These are phyloP conservation scores for Ogataea pignaliae DNA, from an alignment of 805 yeast species.

Conservation along the genomic window DNA sequence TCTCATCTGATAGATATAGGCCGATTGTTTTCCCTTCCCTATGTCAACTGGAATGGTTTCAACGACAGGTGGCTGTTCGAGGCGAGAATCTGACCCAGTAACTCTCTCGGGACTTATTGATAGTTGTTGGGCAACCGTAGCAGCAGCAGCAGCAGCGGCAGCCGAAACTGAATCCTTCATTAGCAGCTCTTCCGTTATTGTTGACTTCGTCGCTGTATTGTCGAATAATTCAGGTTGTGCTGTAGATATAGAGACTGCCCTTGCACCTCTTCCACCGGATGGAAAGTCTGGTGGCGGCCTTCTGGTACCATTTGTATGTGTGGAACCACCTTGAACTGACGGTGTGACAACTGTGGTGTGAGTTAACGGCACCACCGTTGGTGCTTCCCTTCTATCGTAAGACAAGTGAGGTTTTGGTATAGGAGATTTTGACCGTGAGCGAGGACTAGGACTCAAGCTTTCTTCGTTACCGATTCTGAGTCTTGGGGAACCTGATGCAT, in stretches of 20 bases:
- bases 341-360: slow-evolving; percentile 24
- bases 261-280: slow-evolving; percentile 32
- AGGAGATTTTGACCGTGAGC: background rate
- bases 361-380: slow-evolving; percentile 28
- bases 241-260: slow-evolving; percentile 33
- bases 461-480: background rate
- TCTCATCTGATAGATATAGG: slow-evolving; percentile 12
- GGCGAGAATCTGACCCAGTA: background rate
- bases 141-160: slow-evolving; percentile 4
- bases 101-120: background rate
- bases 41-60: background rate
- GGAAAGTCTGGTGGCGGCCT: slow-evolving; percentile 39
- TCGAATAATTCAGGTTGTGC: slow-evolving; percentile 30
- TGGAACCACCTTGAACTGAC: slow-evolving; percentile 4
- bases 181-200: background rate
- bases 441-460: background rate
- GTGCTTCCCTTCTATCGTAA: slow-evolving; percentile 38
- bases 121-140: background rate
- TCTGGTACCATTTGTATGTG: slow-evolving; percentile 10
- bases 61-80: slow-evolving; percentile 13
- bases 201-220: background rate
- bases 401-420: slow-evolving; percentile 1
- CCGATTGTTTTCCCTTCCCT: slow-evolving; percentile 7
- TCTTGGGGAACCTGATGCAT: background rate
- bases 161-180: slow-evolving; percentile 4